phyloP scores from a whole-genome alignment of 2,329 filamentous ascomycete species.

The Aspergillus latus region DNA sequence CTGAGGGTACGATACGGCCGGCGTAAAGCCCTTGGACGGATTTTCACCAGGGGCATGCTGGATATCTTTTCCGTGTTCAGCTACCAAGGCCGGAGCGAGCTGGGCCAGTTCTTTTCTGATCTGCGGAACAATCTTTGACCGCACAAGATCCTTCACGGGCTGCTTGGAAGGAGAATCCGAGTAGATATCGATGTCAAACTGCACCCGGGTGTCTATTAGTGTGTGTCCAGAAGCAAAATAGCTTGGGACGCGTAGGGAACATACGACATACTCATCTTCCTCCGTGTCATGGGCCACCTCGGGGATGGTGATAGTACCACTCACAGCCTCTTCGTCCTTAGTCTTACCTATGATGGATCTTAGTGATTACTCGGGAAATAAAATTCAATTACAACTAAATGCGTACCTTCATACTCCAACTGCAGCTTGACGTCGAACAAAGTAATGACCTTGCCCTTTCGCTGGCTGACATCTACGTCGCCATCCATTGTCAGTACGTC shows the following conservation, averaged over 20 bases:
- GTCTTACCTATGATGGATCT: conserved; percentile 67
- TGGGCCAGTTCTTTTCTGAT: conserved; percentile 74
- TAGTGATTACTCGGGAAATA: conserved; percentile 26
- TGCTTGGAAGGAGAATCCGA: conserved; percentile 86
- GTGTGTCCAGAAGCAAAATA: conserved; percentile 2
- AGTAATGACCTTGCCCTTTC: conserved; percentile 99
- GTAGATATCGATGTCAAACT: conserved; percentile 97
- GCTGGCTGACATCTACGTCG: conserved; percentile 96
- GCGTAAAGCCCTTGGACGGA: conserved; percentile 73
- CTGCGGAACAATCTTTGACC: conserved; percentile 77
- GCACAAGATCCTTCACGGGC: conserved; percentile 89
- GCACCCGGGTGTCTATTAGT: conserved; percentile 20
- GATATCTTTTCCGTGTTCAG: conserved; percentile 93
- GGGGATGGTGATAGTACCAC: conserved; percentile 88
- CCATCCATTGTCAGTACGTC: conserved; percentile 94
- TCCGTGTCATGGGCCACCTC: conserved; percentile 97
- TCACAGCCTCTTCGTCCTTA: conserved; percentile 78
- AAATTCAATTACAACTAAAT: conserved; percentile 23
- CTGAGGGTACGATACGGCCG: conserved; percentile 57
- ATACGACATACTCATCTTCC: conserved; percentile 97
- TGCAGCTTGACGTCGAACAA: conserved; percentile 96
- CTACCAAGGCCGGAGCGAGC: conserved; percentile 74
- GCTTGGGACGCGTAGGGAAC: conserved; percentile 52
- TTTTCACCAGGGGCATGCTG: conserved; percentile 85
- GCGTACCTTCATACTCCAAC: conserved; percentile 88